Evolutionary conservation across 768 basidiomycete genomes (phyloP).

Genomic region (Lactarius trivialis): DNA sequence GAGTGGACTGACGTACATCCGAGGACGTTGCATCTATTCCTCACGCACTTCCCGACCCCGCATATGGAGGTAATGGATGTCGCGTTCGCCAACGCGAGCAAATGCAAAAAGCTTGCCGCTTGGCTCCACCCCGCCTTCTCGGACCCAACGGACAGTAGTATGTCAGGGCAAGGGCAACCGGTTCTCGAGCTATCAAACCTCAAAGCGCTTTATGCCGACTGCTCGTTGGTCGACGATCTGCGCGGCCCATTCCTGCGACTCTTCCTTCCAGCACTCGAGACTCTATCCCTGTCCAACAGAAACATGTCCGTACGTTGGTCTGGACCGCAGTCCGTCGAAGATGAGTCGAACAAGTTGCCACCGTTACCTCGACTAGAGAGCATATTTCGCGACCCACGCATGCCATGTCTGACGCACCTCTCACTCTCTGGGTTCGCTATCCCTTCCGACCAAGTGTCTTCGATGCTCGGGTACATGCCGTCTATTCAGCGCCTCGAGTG

Average conservation of each 20-base stretch:
- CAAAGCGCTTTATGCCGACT: slow-evolving; percentile 14
- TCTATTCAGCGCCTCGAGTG: slow-evolving; percentile 20
- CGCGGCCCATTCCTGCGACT: slow-evolving; percentile 20
- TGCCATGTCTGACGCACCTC: slow-evolving; percentile 17
- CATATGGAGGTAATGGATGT: slow-evolving; percentile 14
- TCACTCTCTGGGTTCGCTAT: slow-evolving; percentile 14
- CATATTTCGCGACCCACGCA: slow-evolving; percentile 21
- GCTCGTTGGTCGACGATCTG: slow-evolving; percentile 10
- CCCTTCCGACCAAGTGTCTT: slow-evolving; percentile 6
- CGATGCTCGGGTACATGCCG: slow-evolving; percentile 20
- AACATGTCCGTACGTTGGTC: background rate
- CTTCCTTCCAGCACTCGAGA: slow-evolving; percentile 17
- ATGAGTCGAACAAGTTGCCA: background rate
- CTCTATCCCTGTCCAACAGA: slow-evolving; percentile 15
- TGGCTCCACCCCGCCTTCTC: slow-evolving; percentile 7
- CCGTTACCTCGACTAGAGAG: slow-evolving; percentile 16
- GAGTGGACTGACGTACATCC: slow-evolving; percentile 18
- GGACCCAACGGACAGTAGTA: background rate
- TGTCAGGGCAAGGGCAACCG: background rate
- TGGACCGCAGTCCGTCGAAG: background rate
- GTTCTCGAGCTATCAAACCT: slow-evolving; percentile 9
- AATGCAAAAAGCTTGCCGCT: slow-evolving; percentile 3
- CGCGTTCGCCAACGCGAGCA: slow-evolving; percentile 7
- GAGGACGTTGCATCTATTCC: slow-evolving; percentile 5
- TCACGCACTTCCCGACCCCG: slow-evolving; percentile 16